Percentiles rank a stretch among this genome's conserved stretches.
phyloP scores from a whole-genome alignment of 306 rosid species.

The Fragaria ananassa region DNA sequence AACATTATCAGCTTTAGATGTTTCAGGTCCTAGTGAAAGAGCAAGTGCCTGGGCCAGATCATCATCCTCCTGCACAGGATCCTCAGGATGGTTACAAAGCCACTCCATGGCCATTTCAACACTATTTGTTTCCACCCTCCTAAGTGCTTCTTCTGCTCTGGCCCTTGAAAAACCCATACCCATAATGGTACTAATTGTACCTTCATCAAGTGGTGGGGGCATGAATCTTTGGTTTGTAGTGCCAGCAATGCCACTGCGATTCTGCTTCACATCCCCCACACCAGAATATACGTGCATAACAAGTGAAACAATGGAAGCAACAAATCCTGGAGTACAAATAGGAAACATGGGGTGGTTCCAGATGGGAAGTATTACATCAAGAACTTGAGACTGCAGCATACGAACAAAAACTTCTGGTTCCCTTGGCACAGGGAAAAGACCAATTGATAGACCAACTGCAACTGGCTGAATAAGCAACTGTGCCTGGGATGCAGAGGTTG shows the following conservation, averaged over 20 bases:
- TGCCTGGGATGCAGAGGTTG: conserved; percentile 80
- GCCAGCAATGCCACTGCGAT: conserved; percentile 63
- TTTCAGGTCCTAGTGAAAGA: conserved; percentile 86
- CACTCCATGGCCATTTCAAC: conserved; percentile 99
- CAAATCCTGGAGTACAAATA: conserved; percentile 66
- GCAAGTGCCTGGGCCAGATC: conserved; percentile 97
- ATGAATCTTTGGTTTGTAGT: conserved; percentile 65
- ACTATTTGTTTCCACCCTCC: conserved; percentile 92
- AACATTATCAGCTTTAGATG: conserved; percentile 68
- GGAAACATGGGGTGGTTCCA: conserved; percentile 92
- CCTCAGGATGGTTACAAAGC: conserved; percentile 90
- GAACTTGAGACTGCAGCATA: conserved; percentile 95
- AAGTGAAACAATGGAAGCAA: conserved; percentile 87
- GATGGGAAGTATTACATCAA: conserved; percentile 79
- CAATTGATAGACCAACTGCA: conserved; percentile 92
- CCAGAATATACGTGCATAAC: conserved; percentile 89
- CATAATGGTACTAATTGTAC: conserved; percentile 78
- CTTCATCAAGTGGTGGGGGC: conserved; percentile 93
- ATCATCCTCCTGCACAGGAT: conserved; percentile 99
- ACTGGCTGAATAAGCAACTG: conserved; percentile 96
- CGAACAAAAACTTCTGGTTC: conserved; percentile 96
- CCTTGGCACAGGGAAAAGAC: conserved; percentile 94
- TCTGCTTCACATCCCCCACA: conserved; percentile 90
- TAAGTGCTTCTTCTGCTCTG: conserved; percentile 97
- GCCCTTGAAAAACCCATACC: conserved; percentile 98